These are phyloP conservation scores for Solanum tacnaense DNA, from an alignment of 257 asterid genomes.

Conservation along the genomic window DNA sequence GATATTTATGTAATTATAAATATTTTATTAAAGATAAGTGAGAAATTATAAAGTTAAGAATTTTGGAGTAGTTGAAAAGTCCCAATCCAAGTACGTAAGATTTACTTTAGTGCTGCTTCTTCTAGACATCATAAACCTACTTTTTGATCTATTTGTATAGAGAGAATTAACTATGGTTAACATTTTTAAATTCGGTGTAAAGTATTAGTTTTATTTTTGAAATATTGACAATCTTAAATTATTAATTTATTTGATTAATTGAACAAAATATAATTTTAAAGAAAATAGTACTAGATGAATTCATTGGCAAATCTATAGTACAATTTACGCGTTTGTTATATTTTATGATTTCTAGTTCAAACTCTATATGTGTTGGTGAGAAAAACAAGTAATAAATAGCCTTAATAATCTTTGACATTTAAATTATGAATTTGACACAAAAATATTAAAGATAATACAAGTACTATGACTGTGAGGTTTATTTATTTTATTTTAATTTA, in stretches of 20 bases:
- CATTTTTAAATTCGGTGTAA: too few species aligned
- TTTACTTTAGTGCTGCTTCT: not conserved
- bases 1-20: not conserved
- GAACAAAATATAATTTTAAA: too few species aligned
- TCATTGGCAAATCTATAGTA: not conserved
- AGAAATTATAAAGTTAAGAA: too few species aligned
- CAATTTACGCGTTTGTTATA: not conserved
- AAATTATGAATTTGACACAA: not conserved
- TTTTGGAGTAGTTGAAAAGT: not conserved
- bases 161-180: not conserved
- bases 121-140: not conserved
- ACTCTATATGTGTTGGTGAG: not conserved
- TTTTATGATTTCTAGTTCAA: not conserved
- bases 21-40: too few species aligned
- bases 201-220: too few species aligned
- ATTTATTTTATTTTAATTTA: not conserved
- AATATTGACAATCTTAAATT: too few species aligned
- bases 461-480: not conserved
- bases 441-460: not conserved
- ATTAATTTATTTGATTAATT: too few species aligned
- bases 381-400: not conserved
- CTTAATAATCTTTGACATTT: not conserved
- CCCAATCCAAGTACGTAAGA: not conserved
- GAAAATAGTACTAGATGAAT: not conserved
- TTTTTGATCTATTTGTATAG: not conserved